These are phyloP conservation scores for Holtermannia corniformis DNA, from an alignment of 768 basidiomycete species.

Conservation along the genomic window DNA sequence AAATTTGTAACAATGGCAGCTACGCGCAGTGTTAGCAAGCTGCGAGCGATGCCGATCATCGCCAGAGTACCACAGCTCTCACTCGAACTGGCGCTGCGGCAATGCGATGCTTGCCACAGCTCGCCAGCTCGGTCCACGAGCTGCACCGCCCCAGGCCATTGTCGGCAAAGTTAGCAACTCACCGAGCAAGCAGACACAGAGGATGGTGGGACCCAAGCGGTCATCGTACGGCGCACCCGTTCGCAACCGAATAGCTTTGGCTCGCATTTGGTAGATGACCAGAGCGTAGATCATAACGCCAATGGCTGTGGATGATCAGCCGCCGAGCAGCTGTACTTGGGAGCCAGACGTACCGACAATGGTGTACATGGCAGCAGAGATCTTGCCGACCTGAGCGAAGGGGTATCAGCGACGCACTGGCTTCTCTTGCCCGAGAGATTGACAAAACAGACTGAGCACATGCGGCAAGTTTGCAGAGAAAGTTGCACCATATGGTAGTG, in stretches of 20 bases:
- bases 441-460: too few relatives aligned
- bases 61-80: neutral
- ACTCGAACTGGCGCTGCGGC: neutral
- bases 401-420: too few relatives aligned
- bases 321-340: neutral
- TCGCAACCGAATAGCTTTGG: conserved; percentile 78
- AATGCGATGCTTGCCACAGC: neutral
- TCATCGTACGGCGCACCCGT: conserved; percentile 95
- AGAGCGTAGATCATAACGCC: conserved; percentile 95
- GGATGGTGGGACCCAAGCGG: conserved; percentile 62
- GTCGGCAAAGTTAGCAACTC: too few relatives aligned
- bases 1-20: conserved; percentile 41
- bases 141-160: neutral
- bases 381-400: conserved; percentile 74
- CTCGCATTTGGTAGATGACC: conserved; percentile 93
- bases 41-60: neutral
- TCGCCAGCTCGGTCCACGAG: neutral
- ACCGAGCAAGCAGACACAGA: conserved; percentile 35
- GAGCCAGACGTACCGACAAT: conserved; percentile 59
- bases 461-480: too few relatives aligned
- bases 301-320: conserved; percentile 55
- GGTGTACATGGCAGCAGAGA: conserved; percentile 94
- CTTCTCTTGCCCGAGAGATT: too few relatives aligned
- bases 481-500: too few relatives aligned
- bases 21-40: conserved; percentile 2